These are phyloP conservation scores for Emergomyces africanus DNA, from an alignment of 2,329 filamentous ascomycete genomes.

Conservation along the genomic window DNA sequence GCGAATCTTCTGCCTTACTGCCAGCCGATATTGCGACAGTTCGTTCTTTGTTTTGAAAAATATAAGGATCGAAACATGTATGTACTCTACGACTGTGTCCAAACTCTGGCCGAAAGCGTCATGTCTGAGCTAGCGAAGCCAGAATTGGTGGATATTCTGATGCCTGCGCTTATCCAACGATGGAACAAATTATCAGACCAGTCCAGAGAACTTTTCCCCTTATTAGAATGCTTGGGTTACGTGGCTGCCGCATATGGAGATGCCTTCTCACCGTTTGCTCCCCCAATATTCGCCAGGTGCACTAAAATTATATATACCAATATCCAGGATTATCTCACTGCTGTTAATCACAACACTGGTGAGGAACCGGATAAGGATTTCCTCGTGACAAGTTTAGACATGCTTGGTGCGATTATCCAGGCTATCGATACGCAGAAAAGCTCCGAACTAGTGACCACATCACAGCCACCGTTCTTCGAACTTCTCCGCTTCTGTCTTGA, in stretches of 20 bases:
- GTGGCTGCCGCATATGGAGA: constrained; percentile 75
- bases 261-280: constrained; percentile 71
- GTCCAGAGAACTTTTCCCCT: constrained; percentile 82
- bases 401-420: constrained; percentile 87
- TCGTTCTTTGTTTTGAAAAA: constrained; percentile 78
- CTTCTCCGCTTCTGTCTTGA: constrained; percentile 86
- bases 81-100: constrained; percentile 95
- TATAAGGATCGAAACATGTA: constrained; percentile 99
- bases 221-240: constrained; percentile 94
- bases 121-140: constrained; percentile 68
- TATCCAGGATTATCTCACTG: constrained; percentile 64
- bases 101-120: constrained; percentile 88
- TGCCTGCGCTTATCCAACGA: constrained; percentile 81
- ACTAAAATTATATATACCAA: constrained; percentile 86
- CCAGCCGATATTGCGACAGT: constrained; percentile 79
- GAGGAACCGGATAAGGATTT: constrained; percentile 94
- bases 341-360: constrained; percentile 52
- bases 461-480: constrained; percentile 78
- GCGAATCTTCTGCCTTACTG: constrained; percentile 72
- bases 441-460: constrained; percentile 59
- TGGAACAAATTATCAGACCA: constrained; percentile 82
- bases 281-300: constrained; percentile 76
- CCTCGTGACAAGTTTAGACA: constrained; percentile 83
- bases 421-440: constrained; percentile 64
- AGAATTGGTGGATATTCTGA: constrained; percentile 69